phyloP scores from a whole-genome alignment of 805 yeast genomes.

The Metschnikowia kunwiensis region DNA sequence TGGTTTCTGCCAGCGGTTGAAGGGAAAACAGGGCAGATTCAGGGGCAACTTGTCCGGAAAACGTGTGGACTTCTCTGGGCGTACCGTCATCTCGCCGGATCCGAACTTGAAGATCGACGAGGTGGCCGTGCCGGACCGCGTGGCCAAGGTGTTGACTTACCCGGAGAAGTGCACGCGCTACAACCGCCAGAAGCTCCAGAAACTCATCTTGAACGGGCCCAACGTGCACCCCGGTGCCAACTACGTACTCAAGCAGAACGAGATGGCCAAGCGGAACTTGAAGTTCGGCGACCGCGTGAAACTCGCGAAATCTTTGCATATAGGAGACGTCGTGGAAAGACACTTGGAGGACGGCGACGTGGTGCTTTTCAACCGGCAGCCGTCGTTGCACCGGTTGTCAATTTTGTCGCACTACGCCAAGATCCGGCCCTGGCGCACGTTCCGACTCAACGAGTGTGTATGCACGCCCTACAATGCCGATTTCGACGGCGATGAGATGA shows the following conservation, averaged over 20 bases:
- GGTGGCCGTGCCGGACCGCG: conserved; percentile 97
- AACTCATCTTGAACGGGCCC: conserved; percentile 79
- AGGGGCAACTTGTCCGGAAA: conserved; percentile 98
- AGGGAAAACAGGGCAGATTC: conserved; percentile 98
- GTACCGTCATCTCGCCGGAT: conserved; percentile 98
- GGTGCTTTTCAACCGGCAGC: conserved; percentile 95
- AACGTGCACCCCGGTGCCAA: conserved; percentile 94
- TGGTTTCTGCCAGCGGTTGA: conserved; percentile 94
- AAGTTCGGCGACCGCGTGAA: conserved; percentile 82
- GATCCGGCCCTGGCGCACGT: conserved; percentile 96
- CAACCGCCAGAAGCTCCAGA: conserved; percentile 73
- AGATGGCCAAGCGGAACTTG: conserved; percentile 80
- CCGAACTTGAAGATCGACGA: conserved; percentile 93
- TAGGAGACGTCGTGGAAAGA: conserved; percentile 94
- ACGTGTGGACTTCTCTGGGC: conserved; percentile 96
- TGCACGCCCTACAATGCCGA: conserved; percentile 99
- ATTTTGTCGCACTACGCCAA: conserved; percentile 94
- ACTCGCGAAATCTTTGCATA: conserved; percentile 69
- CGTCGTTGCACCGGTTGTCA: conserved; percentile 91
- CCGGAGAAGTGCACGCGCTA: conserved; percentile 93
- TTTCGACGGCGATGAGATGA: conserved; percentile 99
- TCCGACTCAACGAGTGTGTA: conserved; percentile 95
- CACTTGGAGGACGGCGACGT: conserved; percentile 97
- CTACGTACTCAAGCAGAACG: conserved; percentile 78
- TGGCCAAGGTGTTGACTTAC: conserved; percentile 91